Base-by-base conservation (phyloP, 768 basidiomycete genomes). In the Phylloporus rhodoxanthus region DNA sequence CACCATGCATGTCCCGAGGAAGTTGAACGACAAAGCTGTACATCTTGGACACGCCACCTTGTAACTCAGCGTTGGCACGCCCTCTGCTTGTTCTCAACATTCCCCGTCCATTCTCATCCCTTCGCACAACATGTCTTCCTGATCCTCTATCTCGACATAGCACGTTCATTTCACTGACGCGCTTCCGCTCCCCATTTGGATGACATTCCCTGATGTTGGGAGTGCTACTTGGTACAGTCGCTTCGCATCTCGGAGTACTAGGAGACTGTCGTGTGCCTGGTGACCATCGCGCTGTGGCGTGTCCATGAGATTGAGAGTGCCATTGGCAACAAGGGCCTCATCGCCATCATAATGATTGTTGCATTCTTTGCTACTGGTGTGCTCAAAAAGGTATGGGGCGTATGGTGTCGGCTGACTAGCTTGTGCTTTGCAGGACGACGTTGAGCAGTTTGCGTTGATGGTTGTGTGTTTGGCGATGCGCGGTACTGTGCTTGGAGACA, bases 401-500 rank as follows among this genome's bases (percentile, higher is more conserved):
- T n/a, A 7, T 4, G 23, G 11, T 42, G 30, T 29, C 26, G 28
- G 47, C 34, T 58, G 26, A 53, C 11, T 19, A 25, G 29, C 30
- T 20, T 11, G 34, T 30, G 6, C 43, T 32, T 26, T 34, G 15
- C 63, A 93, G 91, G 90, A 91, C 52, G 92, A 96, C 68, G 96
- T 95, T 66, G 91, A 95, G 62, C 88, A 91, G 61, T 91, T 92
- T 67, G 77, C 87, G 48, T 95, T 93, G 93, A 85, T 85, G 8
- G 91, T 94, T 47, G 91, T 97, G 21, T 95, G 94, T 71, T 76
- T 95, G 51, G 91, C 91, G 5, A 98, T 97, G 96, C 95, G 95
- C 19, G 96, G 96, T 33, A 94, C 96, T 45, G 91, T 93, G 0
- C 79, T 98, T 4, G 96, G 96, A 48, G 87, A 95, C 59, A 94